Conservation (phyloP, 225 moss, liverwort and hornwort genomes). For the Physcomitrellopsis africana region DNA sequence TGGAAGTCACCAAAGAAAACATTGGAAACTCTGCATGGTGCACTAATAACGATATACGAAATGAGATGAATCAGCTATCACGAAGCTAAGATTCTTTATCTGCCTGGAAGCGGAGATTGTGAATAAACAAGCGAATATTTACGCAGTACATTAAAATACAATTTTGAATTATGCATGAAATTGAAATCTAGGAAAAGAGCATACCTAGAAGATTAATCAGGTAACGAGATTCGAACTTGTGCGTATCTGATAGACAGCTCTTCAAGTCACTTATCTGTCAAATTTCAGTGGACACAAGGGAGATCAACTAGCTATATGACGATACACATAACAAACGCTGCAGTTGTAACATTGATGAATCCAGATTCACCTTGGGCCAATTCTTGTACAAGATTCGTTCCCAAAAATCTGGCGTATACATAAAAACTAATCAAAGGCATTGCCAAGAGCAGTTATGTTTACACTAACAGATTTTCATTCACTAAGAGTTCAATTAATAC, state of each 20-base stretch:
- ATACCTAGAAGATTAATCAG: conserved; percentile 61
- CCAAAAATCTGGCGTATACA: too few species aligned
- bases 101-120: not conserved
- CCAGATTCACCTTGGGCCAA: not conserved
- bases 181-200: conserved; percentile 11
- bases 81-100: not conserved
- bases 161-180: not conserved
- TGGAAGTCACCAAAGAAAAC: conserved; percentile 28
- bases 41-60: not conserved
- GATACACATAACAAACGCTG: conserved; percentile 5
- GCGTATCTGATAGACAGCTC: conserved; percentile 62
- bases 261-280: conserved; percentile 78
- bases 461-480: not conserved
- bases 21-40: too few species aligned
- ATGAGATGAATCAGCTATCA: not conserved
- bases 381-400: too few species aligned
- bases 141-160: not conserved
- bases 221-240: conserved; percentile 93
- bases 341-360: conserved; percentile 1
- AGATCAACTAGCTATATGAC: conserved; percentile 13
- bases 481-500: conserved; percentile 39
- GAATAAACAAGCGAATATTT: not conserved
- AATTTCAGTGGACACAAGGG: not conserved
- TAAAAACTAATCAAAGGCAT: not conserved
- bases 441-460: not conserved